Evolutionary conservation across 345 rosid species (phyloP).

Genomic region (Salix brachista): DNA sequence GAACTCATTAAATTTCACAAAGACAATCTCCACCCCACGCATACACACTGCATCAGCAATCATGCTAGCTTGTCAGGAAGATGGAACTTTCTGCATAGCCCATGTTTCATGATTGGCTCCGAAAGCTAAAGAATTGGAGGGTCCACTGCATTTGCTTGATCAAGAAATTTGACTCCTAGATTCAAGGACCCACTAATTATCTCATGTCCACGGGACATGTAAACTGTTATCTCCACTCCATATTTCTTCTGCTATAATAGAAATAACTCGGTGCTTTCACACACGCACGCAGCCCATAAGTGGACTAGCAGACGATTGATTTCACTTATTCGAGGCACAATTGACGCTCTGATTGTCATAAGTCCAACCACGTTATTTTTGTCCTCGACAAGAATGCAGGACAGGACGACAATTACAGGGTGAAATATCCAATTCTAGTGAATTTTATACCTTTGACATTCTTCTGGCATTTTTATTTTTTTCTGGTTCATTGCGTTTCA

Average conservation of each 20-base stretch:
- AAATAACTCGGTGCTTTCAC: not conserved
- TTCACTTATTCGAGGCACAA: too few species aligned
- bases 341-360: too few species aligned
- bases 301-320: not conserved
- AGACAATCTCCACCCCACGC: not conserved
- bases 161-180: not conserved
- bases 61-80: constrained; percentile 9
- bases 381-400: not conserved
- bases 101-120: constrained; percentile 28
- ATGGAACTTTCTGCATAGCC: constrained; percentile 15
- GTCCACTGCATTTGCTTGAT: not conserved
- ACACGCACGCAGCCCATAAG: not conserved
- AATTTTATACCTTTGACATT: too few species aligned
- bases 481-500: too few species aligned
- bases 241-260: not conserved
- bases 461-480: too few species aligned
- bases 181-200: constrained; percentile 21
- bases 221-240: not conserved
- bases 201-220: not conserved
- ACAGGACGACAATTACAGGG: not conserved
- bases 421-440: not conserved
- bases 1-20: not conserved
- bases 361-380: not conserved
- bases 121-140: not conserved
- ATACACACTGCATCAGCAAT: not conserved